Conservation (phyloP, 2,329 filamentous ascomycete genomes). For the Hysterium pulicare region DNA sequence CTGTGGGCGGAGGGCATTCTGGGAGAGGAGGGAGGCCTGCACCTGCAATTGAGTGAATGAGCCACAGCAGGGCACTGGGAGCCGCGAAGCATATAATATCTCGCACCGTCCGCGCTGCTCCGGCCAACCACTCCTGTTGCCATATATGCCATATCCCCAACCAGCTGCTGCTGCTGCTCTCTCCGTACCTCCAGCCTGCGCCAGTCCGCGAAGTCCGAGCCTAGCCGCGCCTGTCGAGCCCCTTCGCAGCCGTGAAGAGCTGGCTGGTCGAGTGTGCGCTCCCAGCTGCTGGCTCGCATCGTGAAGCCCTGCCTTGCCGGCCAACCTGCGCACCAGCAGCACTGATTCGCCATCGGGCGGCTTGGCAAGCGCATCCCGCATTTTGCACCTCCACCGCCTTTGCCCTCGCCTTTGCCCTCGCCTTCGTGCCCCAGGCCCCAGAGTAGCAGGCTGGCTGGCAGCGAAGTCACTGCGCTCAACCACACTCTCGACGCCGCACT, state of each 20-base stretch:
- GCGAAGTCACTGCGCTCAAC: not conserved
- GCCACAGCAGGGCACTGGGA: conserved; percentile 1
- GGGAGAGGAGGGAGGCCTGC: not conserved
- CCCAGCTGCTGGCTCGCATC: not conserved
- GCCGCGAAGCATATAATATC: not conserved
- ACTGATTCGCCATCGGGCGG: not conserved
- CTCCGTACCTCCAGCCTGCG: not conserved
- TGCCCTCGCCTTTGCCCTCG: conserved; percentile 1
- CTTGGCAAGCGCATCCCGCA: conserved; percentile 3
- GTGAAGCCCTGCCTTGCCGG: not conserved
- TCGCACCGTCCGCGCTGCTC: not conserved
- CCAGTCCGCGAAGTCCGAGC: no score
- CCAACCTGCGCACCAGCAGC: not conserved
- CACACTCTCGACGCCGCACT: conserved; percentile 1
- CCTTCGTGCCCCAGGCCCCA: no score
- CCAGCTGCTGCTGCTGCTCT: not conserved
- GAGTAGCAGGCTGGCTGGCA: not conserved
- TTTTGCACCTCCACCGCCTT: conserved; percentile 1
- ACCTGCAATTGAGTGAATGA: not conserved
- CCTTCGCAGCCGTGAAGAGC: no score
- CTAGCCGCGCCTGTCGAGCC: no score
- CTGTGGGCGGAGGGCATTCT: conserved; percentile 8
- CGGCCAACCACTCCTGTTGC: not conserved
- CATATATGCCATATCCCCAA: not conserved
- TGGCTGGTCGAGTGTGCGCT: no score